Evolutionary conservation across 2,329 filamentous ascomycete genomes (phyloP), one percentile per base, ranked within the genome.

Genomic region (Aspergillus sp.): DNA sequence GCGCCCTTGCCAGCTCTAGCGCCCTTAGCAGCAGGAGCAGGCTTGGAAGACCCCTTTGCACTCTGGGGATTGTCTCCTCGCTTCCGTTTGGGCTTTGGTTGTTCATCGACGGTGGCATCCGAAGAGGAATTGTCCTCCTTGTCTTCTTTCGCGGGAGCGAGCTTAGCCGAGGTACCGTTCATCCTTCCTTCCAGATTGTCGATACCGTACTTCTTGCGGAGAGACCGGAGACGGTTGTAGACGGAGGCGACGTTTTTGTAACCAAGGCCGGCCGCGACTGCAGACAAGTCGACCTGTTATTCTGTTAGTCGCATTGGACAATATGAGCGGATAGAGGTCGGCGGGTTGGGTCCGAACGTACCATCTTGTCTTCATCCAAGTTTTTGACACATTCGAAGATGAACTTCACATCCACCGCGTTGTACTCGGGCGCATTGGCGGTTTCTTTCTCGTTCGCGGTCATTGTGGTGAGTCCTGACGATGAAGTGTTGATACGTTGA

Each of bases 181-280:
- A 24, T 16, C 2, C 19, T 48, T 8, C 38, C 30, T 2, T 52
- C 45, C 8, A 67, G 46, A 1, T 58, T 54, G 2, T 24, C 17
- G 40, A 70, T 51, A 4, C 56, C 56, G 41, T 64, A 63, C 14
- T 60, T 59, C 45, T 66, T 67, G 17, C 60, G 58, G 9, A 71
- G 26, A 1, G 45, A 20, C 17, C 63, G 53, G 26, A 65, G 61
- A 11, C 67, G 60, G 46, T 70, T 71, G 1, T 54, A 60, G 6
- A 62, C 63, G 0, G 64, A 68, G 6, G 45, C 52, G 11, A 58
- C 51, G 47, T 69, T 69, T 47, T 49, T 60, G 49, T 70, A 69
- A 1, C 56, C 57, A 7, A 71, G 33, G 0, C 57, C 56, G 9
- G 51, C 42, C 7, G 61, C 65, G 11, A 69, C 64, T 1, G 56